phyloP scores from a whole-genome alignment of 2,329 filamentous ascomycete genomes.

The Fusarium stilboides region DNA sequence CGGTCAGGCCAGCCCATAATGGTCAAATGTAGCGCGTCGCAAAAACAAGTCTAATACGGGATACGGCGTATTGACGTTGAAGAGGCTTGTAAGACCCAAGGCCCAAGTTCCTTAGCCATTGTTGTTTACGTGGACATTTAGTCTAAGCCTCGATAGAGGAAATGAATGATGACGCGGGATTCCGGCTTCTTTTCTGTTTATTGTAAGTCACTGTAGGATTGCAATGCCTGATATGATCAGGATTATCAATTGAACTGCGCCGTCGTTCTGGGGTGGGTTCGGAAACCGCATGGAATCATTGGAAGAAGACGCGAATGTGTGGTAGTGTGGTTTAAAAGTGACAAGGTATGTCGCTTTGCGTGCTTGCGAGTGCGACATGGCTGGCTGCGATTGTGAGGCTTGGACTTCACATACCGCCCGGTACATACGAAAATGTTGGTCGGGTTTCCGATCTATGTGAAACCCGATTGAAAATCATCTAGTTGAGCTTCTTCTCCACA shows the following conservation, averaged over 20 bases:
- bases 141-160: constrained; percentile 37
- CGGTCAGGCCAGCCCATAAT: constrained; percentile 7
- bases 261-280: neutral
- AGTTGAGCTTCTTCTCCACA: constrained; percentile 8
- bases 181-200: neutral
- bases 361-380: constrained; percentile 14
- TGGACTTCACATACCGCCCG: neutral
- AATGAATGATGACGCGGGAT: constrained; percentile 22
- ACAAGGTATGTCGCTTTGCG: neutral
- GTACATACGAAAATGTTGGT: constrained; percentile 31
- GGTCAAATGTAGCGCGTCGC: constrained; percentile 8
- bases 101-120: constrained; percentile 11
- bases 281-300: constrained; percentile 13
- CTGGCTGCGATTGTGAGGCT: constrained; percentile 3
- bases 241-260: neutral
- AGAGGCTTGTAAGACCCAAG: constrained; percentile 10
- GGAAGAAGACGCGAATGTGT: constrained; percentile 1
- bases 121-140: constrained; percentile 30
- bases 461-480: constrained; percentile 30
- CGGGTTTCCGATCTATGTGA: constrained; percentile 26
- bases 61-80: constrained; percentile 21
- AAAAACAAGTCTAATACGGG: neutral
- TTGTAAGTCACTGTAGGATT: neutral
- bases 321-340: neutral
- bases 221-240: neutral